Evolutionary conservation across 371 early-diverging fungal species (phyloP).

Genomic region (Batkoa obscura): DNA sequence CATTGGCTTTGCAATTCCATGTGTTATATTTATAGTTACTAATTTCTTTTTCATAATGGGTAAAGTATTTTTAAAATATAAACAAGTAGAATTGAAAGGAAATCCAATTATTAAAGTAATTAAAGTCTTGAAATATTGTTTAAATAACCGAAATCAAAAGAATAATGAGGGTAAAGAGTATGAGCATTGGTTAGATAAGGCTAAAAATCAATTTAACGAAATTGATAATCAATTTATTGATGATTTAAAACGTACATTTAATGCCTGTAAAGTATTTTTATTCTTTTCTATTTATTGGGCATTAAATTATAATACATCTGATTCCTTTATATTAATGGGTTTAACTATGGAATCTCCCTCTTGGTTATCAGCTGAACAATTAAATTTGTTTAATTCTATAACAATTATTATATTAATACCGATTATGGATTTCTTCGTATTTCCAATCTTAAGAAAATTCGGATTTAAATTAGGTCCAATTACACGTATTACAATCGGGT

Average conservation of each 20-base stretch:
- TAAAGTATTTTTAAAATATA: constrained; percentile 22
- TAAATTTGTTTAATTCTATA: constrained; percentile 23
- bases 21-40: constrained; percentile 40
- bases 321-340: constrained; percentile 53
- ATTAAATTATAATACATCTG: constrained; percentile 48
- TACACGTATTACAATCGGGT: constrained; percentile 47
- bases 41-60: constrained; percentile 32
- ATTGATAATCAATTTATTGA: constrained; percentile 59
- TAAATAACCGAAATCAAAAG: constrained; percentile 21
- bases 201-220: constrained; percentile 8
- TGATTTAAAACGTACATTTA: constrained; percentile 36
- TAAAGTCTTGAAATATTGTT: constrained; percentile 22
- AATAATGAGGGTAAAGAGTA: constrained; percentile 9
- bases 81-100: constrained; percentile 36
- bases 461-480: constrained; percentile 46
- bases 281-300: constrained; percentile 65
- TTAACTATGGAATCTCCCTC: constrained; percentile 33
- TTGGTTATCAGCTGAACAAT: constrained; percentile 36
- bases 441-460: constrained; percentile 37
- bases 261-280: constrained; percentile 47
- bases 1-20: constrained; percentile 42
- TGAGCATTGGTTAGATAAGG: constrained; percentile 23
- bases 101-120: constrained; percentile 28
- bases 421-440: constrained; percentile 39
- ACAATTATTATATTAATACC: constrained; percentile 49